Conservation (phyloP, 768 basidiomycete genomes). For the Tylopilus intermedius region DNA sequence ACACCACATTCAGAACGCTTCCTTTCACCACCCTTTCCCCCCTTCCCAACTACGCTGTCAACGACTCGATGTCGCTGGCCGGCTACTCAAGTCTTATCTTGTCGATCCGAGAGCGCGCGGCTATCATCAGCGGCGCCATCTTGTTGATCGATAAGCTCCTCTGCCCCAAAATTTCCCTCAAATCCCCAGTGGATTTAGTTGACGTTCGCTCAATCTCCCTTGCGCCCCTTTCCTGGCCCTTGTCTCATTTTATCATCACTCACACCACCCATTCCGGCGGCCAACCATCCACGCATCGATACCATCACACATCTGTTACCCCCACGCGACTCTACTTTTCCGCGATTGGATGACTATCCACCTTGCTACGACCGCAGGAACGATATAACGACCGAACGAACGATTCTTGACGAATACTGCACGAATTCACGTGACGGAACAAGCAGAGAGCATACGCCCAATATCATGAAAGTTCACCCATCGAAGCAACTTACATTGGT, state of each 20-base stretch:
- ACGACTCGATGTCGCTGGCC: slow-evolving; percentile 38
- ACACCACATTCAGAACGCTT: slow-evolving; percentile 20
- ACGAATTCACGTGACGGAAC: slow-evolving; percentile 29
- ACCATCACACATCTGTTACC: slow-evolving; percentile 17
- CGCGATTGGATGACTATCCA: slow-evolving; percentile 18
- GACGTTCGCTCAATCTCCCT: slow-evolving; percentile 25
- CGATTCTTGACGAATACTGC: slow-evolving; percentile 34
- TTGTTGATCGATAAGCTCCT: slow-evolving; percentile 44
- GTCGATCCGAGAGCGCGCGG: slow-evolving; percentile 33
- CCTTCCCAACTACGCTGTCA: slow-evolving; percentile 25
- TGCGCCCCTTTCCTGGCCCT: slow-evolving; percentile 14
- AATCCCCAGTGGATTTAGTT: slow-evolving; percentile 27
- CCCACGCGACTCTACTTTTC: slow-evolving; percentile 14
- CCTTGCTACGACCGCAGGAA: slow-evolving; percentile 31
- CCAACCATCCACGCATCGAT: slow-evolving; percentile 23
- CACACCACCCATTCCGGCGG: slow-evolving; percentile 21
- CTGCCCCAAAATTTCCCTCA: slow-evolving; percentile 22
- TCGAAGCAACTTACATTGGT: slow-evolving; percentile 8
- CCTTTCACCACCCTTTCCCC: slow-evolving; percentile 1
- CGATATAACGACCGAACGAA: slow-evolving; percentile 32
- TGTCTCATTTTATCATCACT: slow-evolving; percentile 19
- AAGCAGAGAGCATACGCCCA: slow-evolving; percentile 23
- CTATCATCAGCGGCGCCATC: slow-evolving; percentile 30
- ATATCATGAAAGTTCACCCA: slow-evolving; percentile 18
- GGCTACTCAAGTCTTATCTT: slow-evolving; percentile 25